phyloP scores from a whole-genome alignment of 2,329 filamentous ascomycete species.

The Colletotrichum spaethianum region DNA sequence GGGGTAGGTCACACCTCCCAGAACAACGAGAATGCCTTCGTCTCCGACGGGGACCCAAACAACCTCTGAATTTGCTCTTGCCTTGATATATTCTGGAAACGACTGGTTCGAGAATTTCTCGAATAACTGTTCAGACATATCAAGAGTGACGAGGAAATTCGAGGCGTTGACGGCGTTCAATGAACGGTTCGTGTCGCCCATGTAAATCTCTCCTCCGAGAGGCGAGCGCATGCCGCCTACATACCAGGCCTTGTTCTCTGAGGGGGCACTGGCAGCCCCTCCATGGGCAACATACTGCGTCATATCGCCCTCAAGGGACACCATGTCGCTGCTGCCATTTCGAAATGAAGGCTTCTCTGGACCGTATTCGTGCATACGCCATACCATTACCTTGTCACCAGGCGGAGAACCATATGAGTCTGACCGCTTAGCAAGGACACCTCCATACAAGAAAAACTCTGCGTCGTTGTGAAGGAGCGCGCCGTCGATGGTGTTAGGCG shows the following conservation, averaged over 20 bases:
- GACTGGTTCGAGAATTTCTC: constrained; percentile 72
- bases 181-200: constrained; percentile 50
- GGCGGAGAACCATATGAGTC: constrained; percentile 55
- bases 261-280: constrained; percentile 74
- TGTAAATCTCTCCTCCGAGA: constrained; percentile 64
- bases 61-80: constrained; percentile 74
- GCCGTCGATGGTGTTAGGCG: constrained; percentile 73
- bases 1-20: constrained; percentile 80
- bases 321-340: constrained; percentile 50
- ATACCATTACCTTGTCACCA: constrained; percentile 62
- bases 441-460: constrained; percentile 76
- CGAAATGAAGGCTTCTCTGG: constrained; percentile 49
- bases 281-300: constrained; percentile 77
- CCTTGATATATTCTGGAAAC: constrained; percentile 62
- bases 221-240: constrained; percentile 74
- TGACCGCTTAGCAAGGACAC: constrained; percentile 57
- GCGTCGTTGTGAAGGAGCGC: constrained; percentile 75
- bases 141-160: constrained; percentile 71
- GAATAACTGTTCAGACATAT: constrained; percentile 66
- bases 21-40: constrained; percentile 81
- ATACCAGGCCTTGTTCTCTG: constrained; percentile 80
- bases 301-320: constrained; percentile 59
- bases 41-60: constrained; percentile 85
- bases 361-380: constrained; percentile 68
- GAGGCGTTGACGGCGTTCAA: constrained; percentile 61